Percentiles rank a stretch among this genome's conserved stretches.
Evolutionary conservation across 192 early-diverging fungal species (phyloP).

Genomic region (Coemansia sp.): DNA sequence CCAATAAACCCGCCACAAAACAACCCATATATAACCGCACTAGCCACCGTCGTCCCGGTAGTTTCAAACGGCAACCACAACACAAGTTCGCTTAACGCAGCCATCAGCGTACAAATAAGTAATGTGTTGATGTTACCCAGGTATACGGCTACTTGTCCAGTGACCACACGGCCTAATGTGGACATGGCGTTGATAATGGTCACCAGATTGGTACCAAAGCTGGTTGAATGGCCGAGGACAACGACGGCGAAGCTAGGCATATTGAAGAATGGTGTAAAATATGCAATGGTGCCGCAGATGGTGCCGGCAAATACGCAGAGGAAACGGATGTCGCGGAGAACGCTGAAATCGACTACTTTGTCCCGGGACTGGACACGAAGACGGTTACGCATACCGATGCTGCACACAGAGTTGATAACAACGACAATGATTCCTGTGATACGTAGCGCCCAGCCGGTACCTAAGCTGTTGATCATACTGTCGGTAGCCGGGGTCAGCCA

Average conservation of each 20-base stretch:
- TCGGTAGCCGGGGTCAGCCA: conserved; percentile 56
- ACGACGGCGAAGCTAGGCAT: conserved; percentile 42
- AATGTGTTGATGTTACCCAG: conserved; percentile 67
- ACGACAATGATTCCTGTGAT: conserved; percentile 52
- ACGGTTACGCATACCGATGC: conserved; percentile 49
- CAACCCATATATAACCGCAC: conserved; percentile 58
- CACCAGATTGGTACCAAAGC: conserved; percentile 59
- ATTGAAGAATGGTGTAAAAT: conserved; percentile 63
- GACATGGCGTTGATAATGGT: conserved; percentile 69
- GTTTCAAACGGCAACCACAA: conserved; percentile 59
- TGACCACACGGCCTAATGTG: conserved; percentile 62
- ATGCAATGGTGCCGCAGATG: conserved; percentile 58
- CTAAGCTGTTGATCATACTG: conserved; percentile 48
- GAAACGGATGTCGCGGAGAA: conserved; percentile 53
- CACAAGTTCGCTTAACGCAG: conserved; percentile 50
- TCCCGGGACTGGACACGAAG: conserved; percentile 18
- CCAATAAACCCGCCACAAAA: conserved; percentile 60
- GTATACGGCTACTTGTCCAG: conserved; percentile 61
- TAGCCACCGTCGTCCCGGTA: conserved; percentile 41
- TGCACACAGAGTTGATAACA: conserved; percentile 42
- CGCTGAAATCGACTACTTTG: conserved; percentile 48
- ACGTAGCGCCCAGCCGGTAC: conserved; percentile 60
- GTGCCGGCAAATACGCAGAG: conserved; percentile 37
- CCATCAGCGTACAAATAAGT: conserved; percentile 44
- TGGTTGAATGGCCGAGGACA: conserved; percentile 36